Conservation (phyloP, 2,329 filamentous ascomycete genomes). For the Cordyceps cicadae region DNA sequence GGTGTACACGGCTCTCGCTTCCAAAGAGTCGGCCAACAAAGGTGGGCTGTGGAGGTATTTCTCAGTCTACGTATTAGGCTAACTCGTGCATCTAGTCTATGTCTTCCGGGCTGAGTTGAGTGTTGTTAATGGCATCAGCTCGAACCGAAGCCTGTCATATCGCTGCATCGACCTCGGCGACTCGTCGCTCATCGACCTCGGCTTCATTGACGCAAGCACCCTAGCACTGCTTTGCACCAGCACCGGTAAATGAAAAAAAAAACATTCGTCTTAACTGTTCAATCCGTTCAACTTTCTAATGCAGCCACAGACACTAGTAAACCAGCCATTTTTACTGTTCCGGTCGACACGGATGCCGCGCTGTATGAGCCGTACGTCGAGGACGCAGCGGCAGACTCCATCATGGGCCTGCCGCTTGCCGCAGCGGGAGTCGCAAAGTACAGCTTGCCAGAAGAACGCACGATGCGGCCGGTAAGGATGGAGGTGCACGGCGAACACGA, state of each 20-base stretch:
- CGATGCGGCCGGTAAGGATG: conserved; percentile 38
- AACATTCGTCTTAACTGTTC: background rate
- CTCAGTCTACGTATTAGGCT: conserved; percentile 20
- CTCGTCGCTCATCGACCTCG: conserved; percentile 49
- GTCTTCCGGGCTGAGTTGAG: conserved; percentile 46
- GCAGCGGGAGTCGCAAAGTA: conserved; percentile 17
- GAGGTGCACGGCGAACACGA: conserved; percentile 39
- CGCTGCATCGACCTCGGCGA: conserved; percentile 34
- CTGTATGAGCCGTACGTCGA: conserved; percentile 29
- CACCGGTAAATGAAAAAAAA: conserved; percentile 23
- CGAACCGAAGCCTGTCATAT: conserved; percentile 29
- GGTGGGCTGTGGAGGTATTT: conserved; percentile 21
- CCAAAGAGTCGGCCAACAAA: conserved; percentile 27
- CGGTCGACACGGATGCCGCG: conserved; percentile 28
- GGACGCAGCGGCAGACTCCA: conserved; percentile 10
- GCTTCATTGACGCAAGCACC: conserved; percentile 56
- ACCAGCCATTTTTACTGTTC: conserved; percentile 25
- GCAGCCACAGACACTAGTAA: conserved; percentile 17
- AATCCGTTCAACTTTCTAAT: background rate
- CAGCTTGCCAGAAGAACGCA: conserved; percentile 21
- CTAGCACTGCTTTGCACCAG: conserved; percentile 51
- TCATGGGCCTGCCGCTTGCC: conserved; percentile 6
- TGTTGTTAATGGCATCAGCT: conserved; percentile 53
- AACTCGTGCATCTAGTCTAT: conserved; percentile 36
- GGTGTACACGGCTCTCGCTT: conserved; percentile 35